A percentile compares a stretch with the other conserved stretches of the same genome.
These are phyloP conservation scores for Hypoxylon fragiforme DNA, from an alignment of 495 filamentous ascomycete species.

Conservation along the genomic window DNA sequence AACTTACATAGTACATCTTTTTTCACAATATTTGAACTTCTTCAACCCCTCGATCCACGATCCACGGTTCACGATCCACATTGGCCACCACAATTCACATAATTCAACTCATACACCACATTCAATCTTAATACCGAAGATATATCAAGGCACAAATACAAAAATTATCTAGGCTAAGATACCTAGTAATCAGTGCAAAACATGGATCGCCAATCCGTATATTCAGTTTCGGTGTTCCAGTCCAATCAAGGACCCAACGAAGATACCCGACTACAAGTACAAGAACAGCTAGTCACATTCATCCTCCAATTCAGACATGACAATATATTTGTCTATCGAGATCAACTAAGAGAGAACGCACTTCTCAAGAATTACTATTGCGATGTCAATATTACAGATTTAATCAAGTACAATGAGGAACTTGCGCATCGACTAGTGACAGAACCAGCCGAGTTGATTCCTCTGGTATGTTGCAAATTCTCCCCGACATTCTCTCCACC, in stretches of 20 bases:
- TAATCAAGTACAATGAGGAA: slow-evolving; percentile 97
- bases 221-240: slow-evolving; percentile 78
- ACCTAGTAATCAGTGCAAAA: slow-evolving; percentile 21
- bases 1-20: not conserved
- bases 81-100: slow-evolving; percentile 8
- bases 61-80: too few species aligned
- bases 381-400: slow-evolving; percentile 94
- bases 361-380: slow-evolving; percentile 94
- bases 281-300: slow-evolving; percentile 73
- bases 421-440: slow-evolving; percentile 87
- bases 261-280: slow-evolving; percentile 59
- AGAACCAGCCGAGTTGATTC: slow-evolving; percentile 91
- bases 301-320: slow-evolving; percentile 94
- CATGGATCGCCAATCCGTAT: slow-evolving; percentile 90
- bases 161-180: too few species aligned
- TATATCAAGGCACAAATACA: too few species aligned
- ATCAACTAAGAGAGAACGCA: slow-evolving; percentile 94
- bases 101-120: too few species aligned
- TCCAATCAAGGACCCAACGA: slow-evolving; percentile 59
- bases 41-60: slow-evolving; percentile 27
- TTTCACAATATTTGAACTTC: slow-evolving; percentile 21
- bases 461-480: slow-evolving; percentile 62
- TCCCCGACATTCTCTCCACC: slow-evolving; percentile 1
- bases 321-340: slow-evolving; percentile 97
- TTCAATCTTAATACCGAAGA: too few species aligned